phyloP scores from a whole-genome alignment of 106 monocot species.

The Dactylorhiza incarnata region DNA sequence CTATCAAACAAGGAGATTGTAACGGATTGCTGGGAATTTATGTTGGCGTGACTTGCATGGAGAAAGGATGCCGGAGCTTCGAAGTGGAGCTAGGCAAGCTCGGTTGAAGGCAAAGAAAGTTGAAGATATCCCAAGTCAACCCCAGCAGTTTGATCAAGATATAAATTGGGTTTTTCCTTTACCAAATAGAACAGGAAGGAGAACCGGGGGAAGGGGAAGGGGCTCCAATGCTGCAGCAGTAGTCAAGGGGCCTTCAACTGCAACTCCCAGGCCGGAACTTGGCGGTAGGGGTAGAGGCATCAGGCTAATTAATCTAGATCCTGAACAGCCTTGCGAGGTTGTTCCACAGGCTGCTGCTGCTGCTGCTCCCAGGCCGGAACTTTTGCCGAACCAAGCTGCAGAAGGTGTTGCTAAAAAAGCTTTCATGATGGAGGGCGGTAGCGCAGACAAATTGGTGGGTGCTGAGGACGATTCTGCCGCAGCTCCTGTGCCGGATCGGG shows the following conservation, averaged over 20 bases:
- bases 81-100: slow-evolving; percentile 95
- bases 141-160: slow-evolving; percentile 35
- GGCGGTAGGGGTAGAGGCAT: slow-evolving; percentile 68
- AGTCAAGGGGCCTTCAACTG: slow-evolving; percentile 45
- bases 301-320: slow-evolving; percentile 66
- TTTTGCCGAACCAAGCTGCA: slow-evolving; percentile 40
- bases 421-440: slow-evolving; percentile 66
- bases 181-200: slow-evolving; percentile 49
- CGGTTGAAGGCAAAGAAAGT: slow-evolving; percentile 70
- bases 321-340: slow-evolving; percentile 63
- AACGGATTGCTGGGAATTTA: slow-evolving; percentile 22
- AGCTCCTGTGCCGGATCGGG: slow-evolving; percentile 82
- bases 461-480: slow-evolving; percentile 68
- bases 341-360: slow-evolving; percentile 45
- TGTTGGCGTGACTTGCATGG: slow-evolving; percentile 67
- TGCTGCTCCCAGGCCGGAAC: too few species aligned
- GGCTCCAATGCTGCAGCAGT: slow-evolving; percentile 44
- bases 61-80: slow-evolving; percentile 96
- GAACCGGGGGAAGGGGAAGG: slow-evolving; percentile 69
- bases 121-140: slow-evolving; percentile 43
- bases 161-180: slow-evolving; percentile 40
- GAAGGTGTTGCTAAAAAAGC: slow-evolving; percentile 46
- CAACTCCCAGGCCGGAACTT: slow-evolving; percentile 35
- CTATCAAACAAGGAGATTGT: slow-evolving; percentile 21
- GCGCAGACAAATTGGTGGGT: slow-evolving; percentile 61